Evolutionary conservation across 805 yeast genomes (phyloP), one percentile per base, ranked within the genome.

Genomic region (Candida pseudofarinosa): DNA sequence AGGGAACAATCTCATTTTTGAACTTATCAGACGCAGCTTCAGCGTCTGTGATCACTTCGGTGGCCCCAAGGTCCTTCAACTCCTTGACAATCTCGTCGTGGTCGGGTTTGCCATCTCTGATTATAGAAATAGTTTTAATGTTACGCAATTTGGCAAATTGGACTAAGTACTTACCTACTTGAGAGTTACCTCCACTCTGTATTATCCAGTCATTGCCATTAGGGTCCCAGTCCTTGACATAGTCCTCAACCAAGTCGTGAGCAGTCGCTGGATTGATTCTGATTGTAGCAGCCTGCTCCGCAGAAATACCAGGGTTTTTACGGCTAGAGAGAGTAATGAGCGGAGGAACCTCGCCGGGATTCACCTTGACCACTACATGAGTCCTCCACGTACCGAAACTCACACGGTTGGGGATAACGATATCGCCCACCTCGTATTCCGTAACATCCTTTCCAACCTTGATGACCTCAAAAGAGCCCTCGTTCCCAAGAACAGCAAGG

Each of bases 361-460:
- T 36, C 15, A 42, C 28, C 2, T 33, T 34, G 4, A 81, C 74
- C 28, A 83, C 52, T 3, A 83, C 79, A 51, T 84, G 87, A 2
- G 91, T 79, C 43, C 93, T 73, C 97, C 97, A 89, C 3, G 97
- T 89, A 23, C 97, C 97, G 47, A 81, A 82, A 50, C 84, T 82
- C 7, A 86, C 81, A 33, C 67, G 66, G 6, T 75, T 57, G 12
- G 97, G 95, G 35, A 88, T 76, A 35, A 83, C 88, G 87, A 91
- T 86, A 61, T 89, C 96, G 35, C 95, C 96, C 2, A 66, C 63
- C 37, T 67, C 52, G 41, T 84, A 67, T 4, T 55, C 54, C 4
- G 49, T 45, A 6, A 76, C 81, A 8, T 60, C 53, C 7, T 71
- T 52, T 16, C 95, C 95, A 7, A 75, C 73, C 38, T 79, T 77